phyloP scores from a whole-genome alignment of 768 basidiomycete species.

The Leccinum incarnatum region DNA sequence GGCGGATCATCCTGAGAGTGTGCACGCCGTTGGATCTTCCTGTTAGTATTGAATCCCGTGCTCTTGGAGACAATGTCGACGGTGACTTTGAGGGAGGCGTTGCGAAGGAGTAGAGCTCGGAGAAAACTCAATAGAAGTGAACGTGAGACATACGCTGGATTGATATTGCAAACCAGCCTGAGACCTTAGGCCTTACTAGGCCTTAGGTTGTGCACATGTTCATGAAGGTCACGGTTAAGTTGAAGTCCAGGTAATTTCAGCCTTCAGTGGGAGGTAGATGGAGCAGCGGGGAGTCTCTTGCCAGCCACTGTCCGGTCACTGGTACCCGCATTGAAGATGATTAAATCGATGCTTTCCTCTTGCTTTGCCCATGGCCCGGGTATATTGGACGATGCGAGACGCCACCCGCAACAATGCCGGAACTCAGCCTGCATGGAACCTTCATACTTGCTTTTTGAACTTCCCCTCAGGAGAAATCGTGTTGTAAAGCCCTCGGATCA shows the following conservation, averaged over 20 bases:
- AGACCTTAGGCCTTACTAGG: too few species aligned
- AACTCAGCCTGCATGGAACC: not conserved
- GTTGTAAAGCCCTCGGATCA: constrained; percentile 22
- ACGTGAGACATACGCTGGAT: not conserved
- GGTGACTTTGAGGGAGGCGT: not conserved
- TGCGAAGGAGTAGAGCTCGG: not conserved
- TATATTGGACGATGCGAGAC: not conserved
- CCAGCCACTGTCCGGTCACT: not conserved
- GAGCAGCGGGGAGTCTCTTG: not conserved
- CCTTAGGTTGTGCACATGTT: not conserved
- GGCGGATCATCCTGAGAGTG: not conserved
- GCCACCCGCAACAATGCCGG: not conserved
- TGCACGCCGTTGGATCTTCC: not conserved
- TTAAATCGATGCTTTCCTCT: not conserved
- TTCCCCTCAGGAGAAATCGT: constrained; percentile 4
- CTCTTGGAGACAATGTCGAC: not conserved
- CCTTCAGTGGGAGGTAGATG: not conserved
- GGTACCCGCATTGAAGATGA: not conserved
- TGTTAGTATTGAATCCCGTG: not conserved
- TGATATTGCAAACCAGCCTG: not conserved
- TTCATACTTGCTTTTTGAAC: constrained; percentile 1
- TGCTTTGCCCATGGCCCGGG: not conserved
- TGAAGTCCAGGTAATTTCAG: not conserved
- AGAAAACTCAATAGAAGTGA: constrained; percentile 5
- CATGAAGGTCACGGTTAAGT: not conserved